phyloP scores from a whole-genome alignment of 2,329 filamentous ascomycete species.

The Pestalotiopsis sp. region DNA sequence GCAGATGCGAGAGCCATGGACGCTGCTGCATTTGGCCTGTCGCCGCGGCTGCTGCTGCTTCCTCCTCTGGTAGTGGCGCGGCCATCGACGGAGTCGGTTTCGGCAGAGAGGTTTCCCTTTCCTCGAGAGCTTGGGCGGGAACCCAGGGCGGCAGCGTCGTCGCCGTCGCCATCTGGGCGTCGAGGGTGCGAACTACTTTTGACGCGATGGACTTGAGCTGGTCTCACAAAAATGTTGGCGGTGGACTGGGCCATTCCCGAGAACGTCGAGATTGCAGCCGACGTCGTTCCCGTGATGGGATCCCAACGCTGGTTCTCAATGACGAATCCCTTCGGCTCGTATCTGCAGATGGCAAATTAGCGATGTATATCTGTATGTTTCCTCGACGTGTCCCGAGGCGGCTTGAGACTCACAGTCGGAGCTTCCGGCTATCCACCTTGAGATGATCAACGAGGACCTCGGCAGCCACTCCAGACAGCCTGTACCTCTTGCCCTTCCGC shows the following conservation, averaged over 20 bases:
- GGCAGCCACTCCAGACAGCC: background rate
- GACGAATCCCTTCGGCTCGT: conserved; percentile 38
- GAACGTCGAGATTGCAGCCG: conserved; percentile 18
- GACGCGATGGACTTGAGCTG: conserved; percentile 28
- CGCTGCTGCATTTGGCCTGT: background rate
- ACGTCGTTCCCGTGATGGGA: conserved; percentile 30
- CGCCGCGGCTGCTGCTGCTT: background rate
- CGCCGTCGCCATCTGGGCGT: background rate
- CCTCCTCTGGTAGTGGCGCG: background rate
- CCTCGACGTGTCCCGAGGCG: background rate
- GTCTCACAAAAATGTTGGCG: conserved; percentile 16
- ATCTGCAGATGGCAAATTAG: conserved; percentile 30
- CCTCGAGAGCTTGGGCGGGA: background rate
- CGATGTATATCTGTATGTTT: background rate
- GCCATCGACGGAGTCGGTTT: background rate
- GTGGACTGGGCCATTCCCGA: background rate
- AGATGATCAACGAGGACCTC: background rate
- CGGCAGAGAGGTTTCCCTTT: background rate
- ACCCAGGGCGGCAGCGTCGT: too few relatives aligned
- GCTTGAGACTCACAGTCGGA: background rate
- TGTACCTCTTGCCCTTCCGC: background rate
- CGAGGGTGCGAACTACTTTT: background rate
- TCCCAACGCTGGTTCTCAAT: conserved; percentile 39
- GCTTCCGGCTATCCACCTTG: background rate
- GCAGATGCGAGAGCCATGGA: background rate